A percentile compares a stretch with the other conserved stretches of the same genome.
Evolutionary conservation across 108 stramenopile genomes (phyloP).

Genomic region (Mediolabrus comicus): DNA sequence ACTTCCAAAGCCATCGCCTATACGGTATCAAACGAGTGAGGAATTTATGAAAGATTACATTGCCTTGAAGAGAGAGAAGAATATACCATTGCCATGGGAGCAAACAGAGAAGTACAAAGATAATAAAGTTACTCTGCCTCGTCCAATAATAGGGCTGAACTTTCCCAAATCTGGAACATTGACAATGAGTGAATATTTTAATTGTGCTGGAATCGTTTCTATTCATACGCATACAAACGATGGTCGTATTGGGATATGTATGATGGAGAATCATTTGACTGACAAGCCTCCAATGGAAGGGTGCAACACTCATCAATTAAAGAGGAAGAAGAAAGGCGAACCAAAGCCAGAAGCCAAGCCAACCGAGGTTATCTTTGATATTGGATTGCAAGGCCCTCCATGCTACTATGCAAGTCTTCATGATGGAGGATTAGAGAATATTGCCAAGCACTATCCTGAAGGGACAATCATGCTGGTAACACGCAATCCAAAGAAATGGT

Average conservation of each 20-base stretch:
- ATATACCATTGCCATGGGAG: conserved; percentile 34
- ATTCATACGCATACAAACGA: conserved; percentile 32
- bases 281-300: conserved; percentile 28
- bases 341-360: conserved; percentile 7
- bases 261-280: conserved; percentile 40
- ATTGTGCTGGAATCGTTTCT: conserved; percentile 35
- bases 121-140: conserved; percentile 24
- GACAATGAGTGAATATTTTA: conserved; percentile 37
- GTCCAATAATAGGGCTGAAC: conserved; percentile 40
- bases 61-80: conserved; percentile 24
- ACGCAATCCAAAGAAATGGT: conserved; percentile 15
- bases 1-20: conserved; percentile 21
- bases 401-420: conserved; percentile 29
- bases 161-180: conserved; percentile 45
- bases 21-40: conserved; percentile 11
- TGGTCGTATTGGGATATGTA: conserved; percentile 37
- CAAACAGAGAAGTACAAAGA: conserved; percentile 1
- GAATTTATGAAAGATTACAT: conserved; percentile 45
- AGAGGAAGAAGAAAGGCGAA: background rate
- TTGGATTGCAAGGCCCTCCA: conserved; percentile 26
- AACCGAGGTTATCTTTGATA: conserved; percentile 24
- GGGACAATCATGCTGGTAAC: conserved; percentile 33
- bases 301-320: conserved; percentile 9
- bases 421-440: conserved; percentile 35
- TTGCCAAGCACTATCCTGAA: conserved; percentile 29